Base-by-base conservation (phyloP, 306 rosid genomes). In the Acacia melanoxylon region DNA sequence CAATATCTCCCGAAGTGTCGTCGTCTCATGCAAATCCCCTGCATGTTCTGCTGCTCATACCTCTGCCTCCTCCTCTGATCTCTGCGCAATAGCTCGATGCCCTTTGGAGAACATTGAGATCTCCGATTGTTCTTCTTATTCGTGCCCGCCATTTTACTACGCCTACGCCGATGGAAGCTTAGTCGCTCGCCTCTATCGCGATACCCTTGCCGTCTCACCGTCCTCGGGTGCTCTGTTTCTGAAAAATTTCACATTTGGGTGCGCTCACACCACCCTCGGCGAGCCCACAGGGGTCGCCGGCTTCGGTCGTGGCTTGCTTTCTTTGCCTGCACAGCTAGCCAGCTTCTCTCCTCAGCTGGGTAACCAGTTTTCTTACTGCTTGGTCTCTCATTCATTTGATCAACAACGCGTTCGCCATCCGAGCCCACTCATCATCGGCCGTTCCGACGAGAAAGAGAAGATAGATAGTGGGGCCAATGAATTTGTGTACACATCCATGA, bases 271-370 rank as follows among this genome's bases (percentile, higher is more conserved):
- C 11, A 80, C 98, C 1, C 91, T 95, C 27, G 99, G 88, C 51
- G 99, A 95, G 75, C 98, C 99, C 51, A 86, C 91, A 12, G 99
- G 98, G 0, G 98, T 95, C 0, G 99, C 99, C 1, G 99, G 99
- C 5, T 95, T 95, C 70, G 98, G 98, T 61, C 97, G 92, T 1
- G 99, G 99, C 0, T 1, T 83, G 35, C 80, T 95, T 1, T 95
- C 98, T 68, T 73, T 95, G 12, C 98, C 99, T 2, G 93, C 92
- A 9, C 99, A 95, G 75, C 90, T 95, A 2, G 85, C 96, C 1
- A 72, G 75, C 29, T 37, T 84, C 75, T 87, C 92, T 6, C 99
- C 98, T 0, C 90, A 91, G 14, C 88, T 95, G 10, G 95, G 98
- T 0, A 90, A 90, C 24, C 94, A 88, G 5, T 95, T 95, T 68